Evolutionary conservation across 495 filamentous ascomycete genomes (phyloP).

Genomic region (Jackrogersella multiformis): DNA sequence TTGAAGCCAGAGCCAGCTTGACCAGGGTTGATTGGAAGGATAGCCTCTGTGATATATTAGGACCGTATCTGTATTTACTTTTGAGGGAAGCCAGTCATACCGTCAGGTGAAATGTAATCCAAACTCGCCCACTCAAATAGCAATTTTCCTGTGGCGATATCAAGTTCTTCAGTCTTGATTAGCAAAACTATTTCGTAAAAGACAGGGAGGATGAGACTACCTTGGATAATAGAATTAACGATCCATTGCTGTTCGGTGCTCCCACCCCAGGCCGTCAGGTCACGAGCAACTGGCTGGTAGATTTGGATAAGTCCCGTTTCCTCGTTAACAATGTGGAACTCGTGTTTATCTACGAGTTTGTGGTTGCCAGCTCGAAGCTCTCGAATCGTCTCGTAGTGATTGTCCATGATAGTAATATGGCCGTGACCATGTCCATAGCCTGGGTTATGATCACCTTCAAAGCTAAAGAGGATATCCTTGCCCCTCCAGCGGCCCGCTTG

Average conservation of each 20-base stretch:
- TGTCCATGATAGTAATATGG: constrained; percentile 60
- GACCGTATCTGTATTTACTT: neutral
- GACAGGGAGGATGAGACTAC: constrained; percentile 31
- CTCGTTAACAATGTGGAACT: constrained; percentile 62
- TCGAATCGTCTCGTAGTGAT: constrained; percentile 63
- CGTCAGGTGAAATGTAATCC: constrained; percentile 53
- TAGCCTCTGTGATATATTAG: constrained; percentile 50
- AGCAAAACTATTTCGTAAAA: constrained; percentile 22
- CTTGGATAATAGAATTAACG: constrained; percentile 62
- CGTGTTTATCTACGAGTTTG: constrained; percentile 63
- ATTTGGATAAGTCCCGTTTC: constrained; percentile 62
- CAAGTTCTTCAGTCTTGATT: constrained; percentile 41
- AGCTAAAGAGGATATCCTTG: constrained; percentile 61
- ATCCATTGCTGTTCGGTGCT: constrained; percentile 58
- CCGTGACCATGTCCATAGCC: constrained; percentile 64
- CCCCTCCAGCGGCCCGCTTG: constrained; percentile 59
- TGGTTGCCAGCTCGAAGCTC: constrained; percentile 63
- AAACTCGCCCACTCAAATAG: constrained; percentile 54
- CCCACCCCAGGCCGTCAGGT: constrained; percentile 54
- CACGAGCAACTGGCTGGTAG: constrained; percentile 54
- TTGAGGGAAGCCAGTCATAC: constrained; percentile 33
- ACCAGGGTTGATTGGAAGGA: constrained; percentile 62
- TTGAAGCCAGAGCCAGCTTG: constrained; percentile 61
- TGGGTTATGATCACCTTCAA: constrained; percentile 64
- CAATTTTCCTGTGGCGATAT: constrained; percentile 49